A percentile compares a stretch with the other conserved stretches of the same genome.
Evolutionary conservation across 371 early-diverging fungal species (phyloP).

Genomic region (Rhizopus microsporus): DNA sequence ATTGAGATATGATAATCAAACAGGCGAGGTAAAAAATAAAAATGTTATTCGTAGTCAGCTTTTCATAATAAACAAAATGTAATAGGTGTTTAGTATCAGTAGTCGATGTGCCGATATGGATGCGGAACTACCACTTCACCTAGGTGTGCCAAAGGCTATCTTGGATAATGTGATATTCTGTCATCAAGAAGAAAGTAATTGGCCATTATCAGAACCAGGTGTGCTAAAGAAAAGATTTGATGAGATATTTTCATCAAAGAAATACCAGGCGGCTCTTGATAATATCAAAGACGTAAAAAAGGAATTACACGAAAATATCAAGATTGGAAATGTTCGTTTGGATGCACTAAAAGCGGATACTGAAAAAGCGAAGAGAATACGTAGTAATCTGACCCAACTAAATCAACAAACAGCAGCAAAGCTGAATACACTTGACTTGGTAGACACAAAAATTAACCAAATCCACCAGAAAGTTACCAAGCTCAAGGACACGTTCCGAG

Average conservation of each 20-base stretch:
- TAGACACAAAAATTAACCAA: constrained; percentile 37
- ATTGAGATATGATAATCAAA: constrained; percentile 57
- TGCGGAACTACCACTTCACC: constrained; percentile 77
- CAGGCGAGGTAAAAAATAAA: constrained; percentile 53
- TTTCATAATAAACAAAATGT: constrained; percentile 2
- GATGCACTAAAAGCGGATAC: constrained; percentile 70
- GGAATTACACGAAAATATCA: constrained; percentile 64
- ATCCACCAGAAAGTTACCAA: constrained; percentile 46
- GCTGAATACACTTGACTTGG: constrained; percentile 5
- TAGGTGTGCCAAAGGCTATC: constrained; percentile 93
- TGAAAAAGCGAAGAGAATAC: constrained; percentile 72
- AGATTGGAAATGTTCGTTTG: constrained; percentile 67
- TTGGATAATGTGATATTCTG: constrained; percentile 99
- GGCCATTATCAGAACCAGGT: constrained; percentile 95
- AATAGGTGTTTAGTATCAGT: constrained; percentile 70
- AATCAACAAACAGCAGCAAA: constrained; percentile 33
- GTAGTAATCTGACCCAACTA: constrained; percentile 27
- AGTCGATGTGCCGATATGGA: constrained; percentile 89
- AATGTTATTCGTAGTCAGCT: background rate
- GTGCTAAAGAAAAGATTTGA: constrained; percentile 98
- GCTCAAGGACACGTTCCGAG: constrained; percentile 27
- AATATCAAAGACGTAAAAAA: constrained; percentile 82
- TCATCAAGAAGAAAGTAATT: constrained; percentile 99
- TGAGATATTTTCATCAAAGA: constrained; percentile 96
- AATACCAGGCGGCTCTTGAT: constrained; percentile 93